Evolutionary conservation across 306 rosid genomes (phyloP).

Genomic region (barrel medic (Medicago truncatula)): MtrunA17r5.0-ANR NC_053043.1:35795001-35795500

Average conservation of each 20-base stretch:
- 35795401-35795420: no score
- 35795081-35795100: conserved; percentile 64
- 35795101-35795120: conserved; percentile 26
- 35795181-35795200: conserved; percentile 94
- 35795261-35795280: background rate
- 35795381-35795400: no score
- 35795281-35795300: background rate
- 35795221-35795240: conserved; percentile 98
- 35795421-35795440: no score
- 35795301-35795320: no score
- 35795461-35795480: no score
- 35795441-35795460: no score
- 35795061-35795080: conserved; percentile 92
- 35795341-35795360: background rate
- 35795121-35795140: conserved; percentile 29
- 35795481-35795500: no score
- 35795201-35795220: conserved; percentile 98
- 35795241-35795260: conserved; percentile 59
- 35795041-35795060: conserved; percentile 90
- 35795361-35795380: no score
- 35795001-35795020: conserved; percentile 2
- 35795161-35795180: conserved; percentile 52
- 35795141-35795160: conserved; percentile 19
- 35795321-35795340: background rate
- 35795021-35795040: conserved; percentile 64